Evolutionary conservation across 2,329 filamentous ascomycete genomes (phyloP).

Genomic region (Sclerotinia trifoliorum): DNA sequence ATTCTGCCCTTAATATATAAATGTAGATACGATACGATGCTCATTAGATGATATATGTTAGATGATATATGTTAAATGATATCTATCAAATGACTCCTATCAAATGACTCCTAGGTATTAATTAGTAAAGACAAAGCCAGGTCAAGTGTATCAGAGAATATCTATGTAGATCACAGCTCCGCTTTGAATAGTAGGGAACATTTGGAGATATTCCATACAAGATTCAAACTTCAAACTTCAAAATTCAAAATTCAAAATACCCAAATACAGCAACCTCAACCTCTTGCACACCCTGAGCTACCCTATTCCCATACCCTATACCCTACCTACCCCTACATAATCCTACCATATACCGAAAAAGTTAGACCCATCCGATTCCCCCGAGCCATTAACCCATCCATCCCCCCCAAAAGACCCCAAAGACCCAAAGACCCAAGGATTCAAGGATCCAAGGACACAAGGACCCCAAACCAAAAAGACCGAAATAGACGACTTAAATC

Average conservation of each 20-base stretch:
- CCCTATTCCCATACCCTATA: not conserved
- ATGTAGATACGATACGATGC: not conserved
- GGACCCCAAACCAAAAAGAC: not conserved
- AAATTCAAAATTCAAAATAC: no score
- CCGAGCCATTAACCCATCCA: slow-evolving; percentile 4
- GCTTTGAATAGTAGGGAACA: not conserved
- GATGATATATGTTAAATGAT: no score
- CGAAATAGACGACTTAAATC: slow-evolving; percentile 2
- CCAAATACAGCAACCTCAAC: no score
- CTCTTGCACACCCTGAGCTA: no score
- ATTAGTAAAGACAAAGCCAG: not conserved
- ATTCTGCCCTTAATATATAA: not conserved
- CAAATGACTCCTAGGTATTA: no score
- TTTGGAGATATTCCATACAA: not conserved
- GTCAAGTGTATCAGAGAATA: not conserved
- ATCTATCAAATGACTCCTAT: no score
- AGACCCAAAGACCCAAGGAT: not conserved
- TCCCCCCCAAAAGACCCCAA: not conserved
- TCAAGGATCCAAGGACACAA: not conserved
- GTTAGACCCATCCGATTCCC: not conserved
- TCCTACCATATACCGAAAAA: not conserved
- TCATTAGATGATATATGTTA: not conserved
- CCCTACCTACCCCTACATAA: not conserved
- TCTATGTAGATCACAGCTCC: not conserved
- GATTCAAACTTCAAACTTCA: not conserved